Evolutionary conservation across 2,329 filamentous ascomycete species (phyloP), one percentile per base, ranked within the genome.

Genomic region (Niveomyces coronatus): DNA sequence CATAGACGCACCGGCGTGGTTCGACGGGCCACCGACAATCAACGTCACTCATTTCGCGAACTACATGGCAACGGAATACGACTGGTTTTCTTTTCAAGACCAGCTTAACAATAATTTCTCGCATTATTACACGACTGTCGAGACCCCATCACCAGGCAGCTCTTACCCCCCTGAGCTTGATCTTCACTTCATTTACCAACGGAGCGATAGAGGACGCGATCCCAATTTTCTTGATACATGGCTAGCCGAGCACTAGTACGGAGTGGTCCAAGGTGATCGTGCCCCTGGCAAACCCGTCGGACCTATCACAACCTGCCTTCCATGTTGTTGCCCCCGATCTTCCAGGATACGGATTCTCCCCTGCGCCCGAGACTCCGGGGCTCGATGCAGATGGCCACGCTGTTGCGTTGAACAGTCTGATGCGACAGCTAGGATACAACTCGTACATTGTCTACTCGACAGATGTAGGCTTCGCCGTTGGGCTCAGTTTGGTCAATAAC

Each of bases 241-340:
- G 33, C 20, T 35, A 22, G 33, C 23, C 33, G 27, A 27, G 22
- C 33, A 35, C 20, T 16, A 26, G 33, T 13, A 20, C 27, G 14
- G 33, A 35, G n/a, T 35, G 33, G 33, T 20, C 26, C 4, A 35
- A 35, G n/a, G 33, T 35, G 14, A 35, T 35, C 9, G 6, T 8
- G 5, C 8, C 10, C 5, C 18, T 35, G 8, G 23, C 33, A 15
- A 16, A 35, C 16, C 33, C 33, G 11, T n/a, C 15, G 16, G n/a
- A 35, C 15, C 5, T 10, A 8, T 35, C 22, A 26, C 5, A 35
- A 4, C 33, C 33, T 9, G 33, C 33, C 4, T 35, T 35, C n/a
- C 33, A 35, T 35, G 33, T 35, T 16, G 15, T 35, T 9, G 33
- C 33, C 9, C 33, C 33, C 5, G 33, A 35, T 23, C 19, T 35